A percentile compares a stretch with the other conserved stretches of the same genome.
Evolutionary conservation across 2,329 filamentous ascomycete genomes (phyloP).

Genomic region (Cadophora luteo-olivacea): DNA sequence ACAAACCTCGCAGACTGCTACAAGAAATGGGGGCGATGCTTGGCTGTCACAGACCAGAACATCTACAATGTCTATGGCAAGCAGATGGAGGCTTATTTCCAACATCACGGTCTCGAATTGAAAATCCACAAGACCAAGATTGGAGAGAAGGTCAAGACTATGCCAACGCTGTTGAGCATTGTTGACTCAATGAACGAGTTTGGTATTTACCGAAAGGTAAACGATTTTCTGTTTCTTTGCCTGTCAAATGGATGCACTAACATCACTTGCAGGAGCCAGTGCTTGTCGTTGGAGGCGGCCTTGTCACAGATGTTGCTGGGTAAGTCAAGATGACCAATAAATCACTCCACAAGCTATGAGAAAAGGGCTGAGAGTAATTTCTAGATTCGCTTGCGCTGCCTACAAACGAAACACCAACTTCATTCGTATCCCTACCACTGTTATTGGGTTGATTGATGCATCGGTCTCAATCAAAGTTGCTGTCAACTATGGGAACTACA

Average conservation of each 20-base stretch:
- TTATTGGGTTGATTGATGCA: constrained; percentile 78
- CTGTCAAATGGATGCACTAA: constrained; percentile 21
- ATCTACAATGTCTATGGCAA: constrained; percentile 72
- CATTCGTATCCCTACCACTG: constrained; percentile 76
- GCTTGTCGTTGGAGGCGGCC: constrained; percentile 69
- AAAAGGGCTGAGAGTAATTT: constrained; percentile 35
- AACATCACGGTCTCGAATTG: constrained; percentile 66
- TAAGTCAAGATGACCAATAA: constrained; percentile 48
- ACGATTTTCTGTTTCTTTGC: constrained; percentile 22
- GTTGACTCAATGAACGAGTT: constrained; percentile 79
- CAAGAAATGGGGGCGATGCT: constrained; percentile 66
- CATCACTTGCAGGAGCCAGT: constrained; percentile 60
- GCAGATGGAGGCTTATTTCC: constrained; percentile 71
- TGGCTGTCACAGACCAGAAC: constrained; percentile 75
- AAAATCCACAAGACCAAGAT: constrained; percentile 76
- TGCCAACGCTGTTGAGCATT: constrained; percentile 72
- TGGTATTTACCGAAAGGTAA: constrained; percentile 68
- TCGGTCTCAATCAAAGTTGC: constrained; percentile 81
- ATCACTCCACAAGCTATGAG: not conserved
- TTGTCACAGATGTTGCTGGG: constrained; percentile 78
- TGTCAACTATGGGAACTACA: constrained; percentile 78
- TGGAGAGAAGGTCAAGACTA: constrained; percentile 77
- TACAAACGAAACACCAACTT: constrained; percentile 77
- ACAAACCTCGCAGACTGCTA: constrained; percentile 69
- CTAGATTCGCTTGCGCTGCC: constrained; percentile 71